Base-by-base conservation (phyloP, 805 yeast genomes). In the Kluyveromyces lactis region DNA sequence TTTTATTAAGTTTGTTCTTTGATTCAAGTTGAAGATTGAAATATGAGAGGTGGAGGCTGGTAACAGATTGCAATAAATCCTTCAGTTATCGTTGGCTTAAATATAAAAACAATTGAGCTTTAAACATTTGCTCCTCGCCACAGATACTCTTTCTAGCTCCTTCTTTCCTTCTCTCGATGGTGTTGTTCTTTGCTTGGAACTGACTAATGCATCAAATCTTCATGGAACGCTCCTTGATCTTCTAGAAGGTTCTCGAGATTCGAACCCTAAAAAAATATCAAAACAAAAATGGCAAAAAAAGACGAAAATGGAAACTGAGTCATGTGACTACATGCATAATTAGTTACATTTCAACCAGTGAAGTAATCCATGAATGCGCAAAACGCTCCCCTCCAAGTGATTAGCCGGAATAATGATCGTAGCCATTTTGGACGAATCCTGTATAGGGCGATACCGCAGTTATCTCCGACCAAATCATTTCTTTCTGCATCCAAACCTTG, bases 401-500 rank as follows among this genome's bases (percentile, higher is more conserved):
- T 28, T 39, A 66, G 57, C 43, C 75, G 70, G 21, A 81, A 49
- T 0, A 74, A 17, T 36, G 63, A 59, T 27, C 77, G 64, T 28
- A 82, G 48, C 68, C 73, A 68, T 9, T 43, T 46, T 0, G 84
- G 86, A 48, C 67, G 64, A 13, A 80, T 63, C 48, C 67, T 68
- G 37, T 72, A 68, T 40, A 81, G 71, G 17, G 77, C 46, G 40
- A 74, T 71, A 2, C 94, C 95, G 59, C 96, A 87, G 45, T 81
- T 73, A 40, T 70, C 72, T 46, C 81, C 83, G 2, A 60, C 50
- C 7, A 53, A 39, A 39, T 87, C 90, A 56, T 87, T 95, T 44
- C 80, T 75, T 55, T 90, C 97, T 8, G 86, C 73, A 2, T 56
- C 62, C 21, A 61, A 35, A 1, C 97, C 97, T 48, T 81, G 75